Evolutionary conservation across 2,329 filamentous ascomycete species (phyloP).

Genomic region (Phyllosticta citrichinensis): DNA sequence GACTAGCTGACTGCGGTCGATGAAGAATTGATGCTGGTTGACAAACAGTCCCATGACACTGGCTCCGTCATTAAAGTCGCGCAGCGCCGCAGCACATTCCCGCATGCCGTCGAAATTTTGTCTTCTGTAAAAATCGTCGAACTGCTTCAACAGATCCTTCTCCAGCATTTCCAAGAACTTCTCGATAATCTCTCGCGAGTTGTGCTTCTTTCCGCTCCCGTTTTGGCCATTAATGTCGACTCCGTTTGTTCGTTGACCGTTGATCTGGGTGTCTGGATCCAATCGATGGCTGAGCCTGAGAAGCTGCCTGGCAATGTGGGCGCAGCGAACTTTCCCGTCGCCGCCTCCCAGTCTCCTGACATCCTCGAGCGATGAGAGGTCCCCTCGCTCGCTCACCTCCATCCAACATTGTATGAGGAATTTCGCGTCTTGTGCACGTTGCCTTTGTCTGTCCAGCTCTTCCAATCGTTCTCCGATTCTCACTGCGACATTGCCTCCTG

Average conservation of each 20-base stretch:
- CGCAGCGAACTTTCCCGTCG: conserved; percentile 88
- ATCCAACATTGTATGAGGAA: conserved; percentile 96
- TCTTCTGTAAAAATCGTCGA: conserved; percentile 90
- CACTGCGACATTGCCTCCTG: conserved; percentile 79
- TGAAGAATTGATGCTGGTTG: conserved; percentile 99
- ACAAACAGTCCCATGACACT: conserved; percentile 95
- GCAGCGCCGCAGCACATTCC: conserved; percentile 85
- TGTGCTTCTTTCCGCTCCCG: conserved; percentile 28
- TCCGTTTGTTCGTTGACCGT: conserved; percentile 22
- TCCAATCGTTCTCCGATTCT: conserved; percentile 91
- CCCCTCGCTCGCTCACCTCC: conserved; percentile 82
- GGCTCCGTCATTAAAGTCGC: conserved; percentile 91
- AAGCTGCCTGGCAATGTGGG: conserved; percentile 85
- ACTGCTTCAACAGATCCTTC: conserved; percentile 89
- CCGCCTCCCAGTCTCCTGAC: conserved; percentile 74
- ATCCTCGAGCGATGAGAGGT: conserved; percentile 79
- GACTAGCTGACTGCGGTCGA: conserved; percentile 85
- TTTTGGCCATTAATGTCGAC: conserved; percentile 41
- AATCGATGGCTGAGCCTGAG: conserved; percentile 89
- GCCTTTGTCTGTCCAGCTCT: conserved; percentile 84
- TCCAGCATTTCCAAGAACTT: conserved; percentile 94
- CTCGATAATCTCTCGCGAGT: conserved; percentile 84
- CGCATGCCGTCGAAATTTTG: conserved; percentile 98
- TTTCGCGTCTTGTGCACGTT: conserved; percentile 82
- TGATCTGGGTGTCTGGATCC: conserved; percentile 50